Percentiles rank a stretch among this genome's conserved stretches.
Evolutionary conservation across 1,284 basidiomycete species (phyloP).

Genomic region (Phellinidium pouzarii): DNA sequence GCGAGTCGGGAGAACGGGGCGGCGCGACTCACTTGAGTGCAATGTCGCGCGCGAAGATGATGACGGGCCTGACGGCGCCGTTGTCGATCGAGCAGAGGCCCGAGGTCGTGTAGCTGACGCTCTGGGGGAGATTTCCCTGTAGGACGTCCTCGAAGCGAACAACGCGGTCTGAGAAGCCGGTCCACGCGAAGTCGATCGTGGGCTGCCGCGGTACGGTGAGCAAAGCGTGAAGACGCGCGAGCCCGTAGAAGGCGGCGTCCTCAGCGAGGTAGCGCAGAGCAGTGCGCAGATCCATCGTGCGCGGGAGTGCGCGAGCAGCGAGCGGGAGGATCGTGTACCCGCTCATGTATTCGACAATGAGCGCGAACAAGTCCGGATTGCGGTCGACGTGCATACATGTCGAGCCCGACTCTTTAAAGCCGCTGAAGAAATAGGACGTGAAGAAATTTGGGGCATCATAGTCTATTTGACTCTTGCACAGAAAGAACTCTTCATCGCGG

Average conservation of each 20-base stretch:
- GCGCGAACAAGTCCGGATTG: slow-evolving; percentile 20
- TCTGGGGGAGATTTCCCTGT: slow-evolving; percentile 17
- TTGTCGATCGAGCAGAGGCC: slow-evolving; percentile 18
- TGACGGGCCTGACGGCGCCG: slow-evolving; percentile 18
- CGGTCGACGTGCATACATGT: slow-evolving; percentile 17
- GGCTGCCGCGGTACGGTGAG: slow-evolving; percentile 18
- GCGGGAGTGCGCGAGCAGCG: slow-evolving; percentile 14
- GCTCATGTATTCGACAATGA: slow-evolving; percentile 21
- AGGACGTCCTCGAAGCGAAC: slow-evolving; percentile 20
- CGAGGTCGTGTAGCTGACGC: slow-evolving; percentile 19
- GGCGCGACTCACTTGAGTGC: slow-evolving; percentile 17
- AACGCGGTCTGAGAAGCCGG: slow-evolving; percentile 17
- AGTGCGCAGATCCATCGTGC: slow-evolving; percentile 15
- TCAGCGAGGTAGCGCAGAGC: slow-evolving; percentile 18
- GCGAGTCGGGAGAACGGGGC: neutral
- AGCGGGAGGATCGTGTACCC: slow-evolving; percentile 21
- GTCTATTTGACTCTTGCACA: slow-evolving; percentile 18
- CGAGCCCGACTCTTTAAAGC: slow-evolving; percentile 16
- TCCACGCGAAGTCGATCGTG: slow-evolving; percentile 18
- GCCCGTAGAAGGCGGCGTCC: slow-evolving; percentile 21
- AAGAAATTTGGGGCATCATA: slow-evolving; percentile 22
- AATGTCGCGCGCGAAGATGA: slow-evolving; percentile 18
- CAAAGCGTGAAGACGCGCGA: slow-evolving; percentile 11
- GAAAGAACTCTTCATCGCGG: slow-evolving; percentile 19
- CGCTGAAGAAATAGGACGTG: slow-evolving; percentile 19